Percentiles rank a stretch among this genome's conserved stretches.
Evolutionary conservation across 768 basidiomycete genomes (phyloP).

Genomic region (Tricholoma terreum): DNA sequence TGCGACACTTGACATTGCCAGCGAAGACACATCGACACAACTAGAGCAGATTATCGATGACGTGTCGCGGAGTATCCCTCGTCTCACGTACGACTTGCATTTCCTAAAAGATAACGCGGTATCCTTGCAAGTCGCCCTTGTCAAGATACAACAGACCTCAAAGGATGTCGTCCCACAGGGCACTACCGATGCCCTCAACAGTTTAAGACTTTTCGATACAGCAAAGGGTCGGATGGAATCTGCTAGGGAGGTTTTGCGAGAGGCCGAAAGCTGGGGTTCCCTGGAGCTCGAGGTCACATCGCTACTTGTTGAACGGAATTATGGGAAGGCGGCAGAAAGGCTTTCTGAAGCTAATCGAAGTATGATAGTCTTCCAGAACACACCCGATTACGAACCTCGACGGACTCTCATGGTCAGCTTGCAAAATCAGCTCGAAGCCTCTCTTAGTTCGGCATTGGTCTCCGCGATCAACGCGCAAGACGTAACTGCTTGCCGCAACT

Average conservation of each 20-base stretch:
- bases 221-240: conserved; percentile 87
- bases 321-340: conserved; percentile 88
- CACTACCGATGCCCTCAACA: conserved; percentile 68
- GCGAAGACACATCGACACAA: conserved; percentile 82
- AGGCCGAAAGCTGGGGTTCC: conserved; percentile 96
- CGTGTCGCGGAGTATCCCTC: conserved; percentile 85
- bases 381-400: conserved; percentile 85
- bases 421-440: conserved; percentile 94
- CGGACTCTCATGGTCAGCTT: conserved; percentile 85
- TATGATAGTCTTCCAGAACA: conserved; percentile 92
- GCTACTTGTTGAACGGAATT: conserved; percentile 74
- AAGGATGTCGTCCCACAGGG: conserved; percentile 48
- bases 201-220: conserved; percentile 76
- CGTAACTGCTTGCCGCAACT: conserved; percentile 66
- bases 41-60: conserved; percentile 91
- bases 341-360: conserved; percentile 85
- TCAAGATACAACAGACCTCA: conserved; percentile 56
- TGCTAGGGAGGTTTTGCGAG: conserved; percentile 82
- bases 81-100: conserved; percentile 92
- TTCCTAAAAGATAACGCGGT: conserved; percentile 94
- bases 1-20: conserved; percentile 79
- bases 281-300: conserved; percentile 90
- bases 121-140: conserved; percentile 65
- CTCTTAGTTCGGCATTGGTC: conserved; percentile 86
- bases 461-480: conserved; percentile 83